Percentiles rank a stretch among this genome's conserved stretches.
These are phyloP conservation scores for Naganishia cerealis DNA, from an alignment of 1,284 basidiomycete species.

Conservation along the genomic window DNA sequence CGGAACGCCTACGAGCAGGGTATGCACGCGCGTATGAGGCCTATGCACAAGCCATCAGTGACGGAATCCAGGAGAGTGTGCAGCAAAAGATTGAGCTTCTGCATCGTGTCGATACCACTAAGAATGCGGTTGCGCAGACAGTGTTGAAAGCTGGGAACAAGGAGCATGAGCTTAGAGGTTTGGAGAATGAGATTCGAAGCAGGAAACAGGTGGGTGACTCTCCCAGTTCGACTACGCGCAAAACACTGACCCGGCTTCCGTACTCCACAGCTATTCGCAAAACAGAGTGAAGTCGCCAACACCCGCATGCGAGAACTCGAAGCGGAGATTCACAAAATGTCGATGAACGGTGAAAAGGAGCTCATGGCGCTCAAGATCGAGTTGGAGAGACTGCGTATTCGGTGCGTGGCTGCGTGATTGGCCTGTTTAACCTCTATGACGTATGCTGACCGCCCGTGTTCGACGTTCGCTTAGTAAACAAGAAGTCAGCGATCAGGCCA, in stretches of 20 bases:
- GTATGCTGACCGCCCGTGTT: background rate
- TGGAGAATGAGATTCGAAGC: constrained; percentile 72
- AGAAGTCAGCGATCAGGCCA: constrained; percentile 48
- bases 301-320: constrained; percentile 44
- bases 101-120: constrained; percentile 24
- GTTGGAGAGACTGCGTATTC: constrained; percentile 46
- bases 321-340: constrained; percentile 44
- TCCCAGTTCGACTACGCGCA: background rate
- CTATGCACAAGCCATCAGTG: constrained; percentile 23
- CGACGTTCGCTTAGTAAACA: constrained; percentile 31
- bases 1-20: constrained; percentile 12
- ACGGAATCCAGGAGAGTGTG: constrained; percentile 24
- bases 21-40: constrained; percentile 20
- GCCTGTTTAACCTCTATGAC: background rate
- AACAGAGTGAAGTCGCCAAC: constrained; percentile 43
- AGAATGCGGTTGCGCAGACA: constrained; percentile 27
- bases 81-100: constrained; percentile 26
- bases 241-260: background rate
- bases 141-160: constrained; percentile 29
- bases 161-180: constrained; percentile 26
- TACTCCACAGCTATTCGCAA: constrained; percentile 42
- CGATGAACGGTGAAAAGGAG: constrained; percentile 45
- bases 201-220: constrained; percentile 65
- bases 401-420: constrained; percentile 39
- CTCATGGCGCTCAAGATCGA: constrained; percentile 44